Conservation (phyloP, 495 filamentous ascomycete species). For the Haplographium delicatum region DNA sequence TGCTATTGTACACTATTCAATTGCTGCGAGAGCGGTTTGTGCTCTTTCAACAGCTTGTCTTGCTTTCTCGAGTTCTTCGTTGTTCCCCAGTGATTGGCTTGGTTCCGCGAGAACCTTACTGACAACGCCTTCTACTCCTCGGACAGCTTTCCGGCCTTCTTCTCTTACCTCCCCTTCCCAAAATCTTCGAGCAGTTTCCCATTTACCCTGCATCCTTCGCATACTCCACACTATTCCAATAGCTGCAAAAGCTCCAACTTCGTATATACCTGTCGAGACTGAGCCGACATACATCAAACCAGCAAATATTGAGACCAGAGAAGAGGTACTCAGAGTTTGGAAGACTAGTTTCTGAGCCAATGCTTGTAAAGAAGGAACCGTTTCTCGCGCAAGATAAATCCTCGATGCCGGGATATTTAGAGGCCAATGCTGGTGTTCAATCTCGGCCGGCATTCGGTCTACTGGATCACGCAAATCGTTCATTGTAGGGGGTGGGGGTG, state of each 20-base stretch:
- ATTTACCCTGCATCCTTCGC: slow-evolving; percentile 68
- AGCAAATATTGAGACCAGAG: slow-evolving; percentile 57
- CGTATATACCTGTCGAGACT: slow-evolving; percentile 52
- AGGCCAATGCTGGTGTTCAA: slow-evolving; percentile 28
- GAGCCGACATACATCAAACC: slow-evolving; percentile 27
- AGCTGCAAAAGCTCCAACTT: slow-evolving; percentile 74
- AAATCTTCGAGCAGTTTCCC: slow-evolving; percentile 62
- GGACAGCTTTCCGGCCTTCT: slow-evolving; percentile 68
- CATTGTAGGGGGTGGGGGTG: slow-evolving; percentile 5
- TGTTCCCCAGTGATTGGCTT: slow-evolving; percentile 31
- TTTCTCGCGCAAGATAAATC: slow-evolving; percentile 51
- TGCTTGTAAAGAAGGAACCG: slow-evolving; percentile 71
- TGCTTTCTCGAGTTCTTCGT: slow-evolving; percentile 43
- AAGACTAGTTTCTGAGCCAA: slow-evolving; percentile 74
- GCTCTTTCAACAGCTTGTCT: slow-evolving; percentile 50
- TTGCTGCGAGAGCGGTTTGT: slow-evolving; percentile 31
- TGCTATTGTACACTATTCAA: slow-evolving; percentile 26
- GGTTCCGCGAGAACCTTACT: slow-evolving; percentile 43
- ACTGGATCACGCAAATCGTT: slow-evolving; percentile 29
- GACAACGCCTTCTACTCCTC: slow-evolving; percentile 61
- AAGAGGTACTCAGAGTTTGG: slow-evolving; percentile 64
- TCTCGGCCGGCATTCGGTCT: slow-evolving; percentile 18
- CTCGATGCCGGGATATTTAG: slow-evolving; percentile 52
- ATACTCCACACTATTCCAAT: slow-evolving; percentile 70
- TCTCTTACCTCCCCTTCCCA: slow-evolving; percentile 79